Evolutionary conservation across 2,329 filamentous ascomycete species (phyloP), one percentile per base, ranked within the genome.

Genomic region (Talaromyces sp.): DNA sequence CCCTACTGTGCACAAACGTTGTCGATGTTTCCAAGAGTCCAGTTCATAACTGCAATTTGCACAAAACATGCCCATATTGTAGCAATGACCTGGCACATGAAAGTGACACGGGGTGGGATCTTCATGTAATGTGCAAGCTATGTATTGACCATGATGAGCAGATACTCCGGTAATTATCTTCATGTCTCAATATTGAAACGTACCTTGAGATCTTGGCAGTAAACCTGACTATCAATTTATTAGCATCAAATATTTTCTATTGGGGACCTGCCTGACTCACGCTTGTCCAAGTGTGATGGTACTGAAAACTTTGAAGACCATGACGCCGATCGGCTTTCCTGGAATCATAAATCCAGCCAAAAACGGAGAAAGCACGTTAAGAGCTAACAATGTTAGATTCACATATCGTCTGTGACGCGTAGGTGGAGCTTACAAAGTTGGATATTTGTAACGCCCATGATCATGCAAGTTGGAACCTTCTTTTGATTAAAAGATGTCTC

Each of bases 21-120:
- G 9, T 73, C 68, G 49, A 80, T 78, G 51, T 74, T 71, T 7
- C 68, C 70, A 7, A 79, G 57, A 0, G 74, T 71, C 70, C 75
- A 78, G 49, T 77, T 77, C 66, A 78, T 74, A 27, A 77, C 74
- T 6, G 70, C 73, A 51, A 78, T 72, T 56, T 78, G 74, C 1
- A 78, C 73, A 53, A 78, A 70, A 10, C 69, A 71, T 9, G 73
- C 70, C 69, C 77, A 78, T 19, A 79, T 70, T 19, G 72, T 76
- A 0, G 78, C 77, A 27, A 76, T 65, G 1, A 78, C 70, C 56
- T 81, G 79, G n/a, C 74, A 77, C 62, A 68, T 72, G 60, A 81
- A 80, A 17, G 78, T 79, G 9, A 75, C 71, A 5, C 74, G 68
- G 3, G 77, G 79, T 0, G 79, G 67, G 3, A 70, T 48, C 51